Evolutionary conservation across 139 green algal species (phyloP), one percentile per base, ranked within the genome.

Genomic region (Deuterostichococcus epilithicus): DNA sequence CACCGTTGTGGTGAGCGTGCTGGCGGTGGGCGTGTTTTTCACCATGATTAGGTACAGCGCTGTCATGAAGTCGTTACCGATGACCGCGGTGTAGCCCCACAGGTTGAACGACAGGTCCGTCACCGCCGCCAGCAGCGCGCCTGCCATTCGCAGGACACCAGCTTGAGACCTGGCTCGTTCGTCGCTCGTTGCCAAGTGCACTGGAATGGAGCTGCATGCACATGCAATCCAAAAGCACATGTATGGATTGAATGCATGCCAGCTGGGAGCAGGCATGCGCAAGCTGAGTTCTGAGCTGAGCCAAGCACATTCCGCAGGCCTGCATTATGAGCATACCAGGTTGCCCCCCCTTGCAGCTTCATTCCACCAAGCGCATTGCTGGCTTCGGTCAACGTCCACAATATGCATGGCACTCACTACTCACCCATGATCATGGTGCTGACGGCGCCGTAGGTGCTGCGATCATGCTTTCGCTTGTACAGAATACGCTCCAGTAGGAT

Each of bases 1-100:
- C 34, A 67, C 32, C 30, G 34, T 72, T 23, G 72, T 73, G 25
- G 69, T 80, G 42, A 87, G 72, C 1, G 78, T 76, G 58, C 84
- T 82, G 10, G 77, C 82, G 30, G 77, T 83, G 26, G 86, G 80
- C 10, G 82, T 83, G 77, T 92, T 88, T 63, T 94, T 94, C 18
- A 94, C 83, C 80, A 93, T 85, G 45, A 92, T 85, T 4, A 94
- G 76, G 78, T 93, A 94, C 32, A 90, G 75, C 3, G 82, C 79
- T 18, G 88, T 91, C 44, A 90, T 75, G 33, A 93, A 69, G 71
- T 94, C 83, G 66, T 94, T 94, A 65, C 72, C 69, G n/a, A 92
- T 65, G 18, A 94, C 84, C 35, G 88, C 86, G 1, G 71, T 59
- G 44, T 94, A 94, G 34, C 89, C 89, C 2, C 72, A 79, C 15